Base-by-base conservation (phyloP, 2,329 filamentous ascomycete species). In the Colletotrichum sp. region DNA sequence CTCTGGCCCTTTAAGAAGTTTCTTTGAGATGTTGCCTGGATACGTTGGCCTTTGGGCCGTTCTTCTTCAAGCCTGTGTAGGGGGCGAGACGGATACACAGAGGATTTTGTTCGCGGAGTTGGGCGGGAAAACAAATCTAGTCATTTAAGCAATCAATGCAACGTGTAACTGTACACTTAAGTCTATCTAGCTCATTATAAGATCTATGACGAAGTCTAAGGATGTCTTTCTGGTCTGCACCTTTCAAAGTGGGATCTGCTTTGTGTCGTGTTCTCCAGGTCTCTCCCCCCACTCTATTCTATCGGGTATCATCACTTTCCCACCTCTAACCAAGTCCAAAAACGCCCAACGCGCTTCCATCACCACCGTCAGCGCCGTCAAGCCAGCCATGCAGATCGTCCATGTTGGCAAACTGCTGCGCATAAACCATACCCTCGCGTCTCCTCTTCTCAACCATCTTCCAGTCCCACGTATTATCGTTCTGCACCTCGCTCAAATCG, bases 391-490 rank as follows among this genome's bases (percentile, higher is more conserved):
- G 86, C 28, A 91, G 81, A 4, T 85, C 87, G 66, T 93, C 92
- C 56, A 93, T 82, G 30, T 88, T 88, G 3, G 88, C 88, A 79
- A 93, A 91, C 76, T 92, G 88, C 76, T 84, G 81, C 0, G 90
- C 91, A 77, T 88, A 86, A 78, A 88, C 85, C 84, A 92, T 86
- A 3, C 92, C 92, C 79, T 86, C 87, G 58, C 88, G 84, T 66
- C 91, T 87, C 81, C 90, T 85, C 61, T 84, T 85, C 83, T 93
- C 92, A 6, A 91, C 85, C 61, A 86, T 84, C 79, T 84, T 86
- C 92, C 92, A 93, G 78, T 91, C 88, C 91, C 91, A 92, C 66
- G 84, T 84, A 6, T 80, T 83, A 4, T 83, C 82, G 7, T 79
- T 77, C 28, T 82, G 78, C 15, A 85, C 79, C 8, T 83, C 83